Evolutionary conservation across 148 eudicot species (phyloP).

Genomic region (Nyssa sinensis): DNA sequence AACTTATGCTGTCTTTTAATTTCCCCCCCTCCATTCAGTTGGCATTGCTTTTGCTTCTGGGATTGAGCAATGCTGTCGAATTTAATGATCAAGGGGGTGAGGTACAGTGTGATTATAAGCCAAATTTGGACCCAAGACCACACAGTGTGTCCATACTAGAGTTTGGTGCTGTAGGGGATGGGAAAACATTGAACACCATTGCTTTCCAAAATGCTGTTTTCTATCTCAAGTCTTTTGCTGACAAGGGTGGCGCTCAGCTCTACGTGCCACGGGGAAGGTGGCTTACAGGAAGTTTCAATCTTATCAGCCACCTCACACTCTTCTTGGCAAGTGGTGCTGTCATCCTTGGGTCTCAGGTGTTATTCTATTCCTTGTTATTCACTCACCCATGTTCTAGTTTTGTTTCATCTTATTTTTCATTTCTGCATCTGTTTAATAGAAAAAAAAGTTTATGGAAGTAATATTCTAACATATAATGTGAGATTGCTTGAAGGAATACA

Average conservation of each 20-base stretch:
- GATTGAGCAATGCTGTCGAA: constrained; percentile 32
- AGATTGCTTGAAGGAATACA: not conserved
- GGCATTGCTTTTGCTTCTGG: constrained; percentile 40
- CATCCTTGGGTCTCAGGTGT: constrained; percentile 62
- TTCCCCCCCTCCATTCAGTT: constrained; percentile 25
- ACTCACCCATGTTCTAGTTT: not conserved
- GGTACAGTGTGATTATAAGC: constrained; percentile 43
- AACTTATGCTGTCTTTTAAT: no score
- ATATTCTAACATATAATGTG: not conserved
- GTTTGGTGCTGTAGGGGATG: constrained; percentile 67
- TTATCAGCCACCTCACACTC: constrained; percentile 63
- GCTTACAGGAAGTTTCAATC: constrained; percentile 62
- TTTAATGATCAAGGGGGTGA: constrained; percentile 24
- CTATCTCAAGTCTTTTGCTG: constrained; percentile 60
- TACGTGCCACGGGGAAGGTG: constrained; percentile 58
- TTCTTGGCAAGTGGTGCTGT: constrained; percentile 59
- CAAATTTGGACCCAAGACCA: constrained; percentile 49
- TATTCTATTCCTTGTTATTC: constrained; percentile 13
- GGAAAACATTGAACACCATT: constrained; percentile 50
- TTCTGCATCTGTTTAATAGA: not conserved
- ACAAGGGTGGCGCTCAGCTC: constrained; percentile 64
- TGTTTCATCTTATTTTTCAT: not conserved
- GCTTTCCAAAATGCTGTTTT: constrained; percentile 64
- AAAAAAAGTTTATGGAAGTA: not conserved
- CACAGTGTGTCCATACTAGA: constrained; percentile 61